These are phyloP conservation scores for Tetrahymena malaccensis DNA, from an alignment of 73 alveolate species.

Conservation along the genomic window DNA sequence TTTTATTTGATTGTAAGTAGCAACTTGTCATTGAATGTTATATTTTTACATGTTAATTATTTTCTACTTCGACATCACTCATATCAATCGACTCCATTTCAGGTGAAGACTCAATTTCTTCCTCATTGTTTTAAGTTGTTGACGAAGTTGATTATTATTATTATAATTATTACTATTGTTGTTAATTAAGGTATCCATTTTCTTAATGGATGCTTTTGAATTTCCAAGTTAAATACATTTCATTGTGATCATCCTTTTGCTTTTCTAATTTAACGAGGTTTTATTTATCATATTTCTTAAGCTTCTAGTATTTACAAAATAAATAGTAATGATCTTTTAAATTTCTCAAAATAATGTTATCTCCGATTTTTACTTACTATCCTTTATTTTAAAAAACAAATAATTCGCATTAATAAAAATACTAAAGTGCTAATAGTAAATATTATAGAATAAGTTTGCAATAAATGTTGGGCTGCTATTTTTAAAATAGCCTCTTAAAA, in stretches of 20 bases:
- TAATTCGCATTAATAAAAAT: background rate
- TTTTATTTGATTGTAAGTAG: background rate
- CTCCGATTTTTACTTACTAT: background rate
- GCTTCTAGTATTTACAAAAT: background rate
- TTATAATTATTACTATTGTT: background rate
- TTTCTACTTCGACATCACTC: background rate
- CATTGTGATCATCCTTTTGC: background rate
- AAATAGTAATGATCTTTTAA: background rate
- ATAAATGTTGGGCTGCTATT: too few species aligned
- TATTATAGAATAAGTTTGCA: too few species aligned
- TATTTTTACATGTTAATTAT: background rate
- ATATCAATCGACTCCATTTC: background rate
- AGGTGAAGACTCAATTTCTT: background rate
- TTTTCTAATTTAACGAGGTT: background rate
- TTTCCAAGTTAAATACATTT: background rate
- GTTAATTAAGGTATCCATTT: background rate
- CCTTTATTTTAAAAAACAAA: background rate
- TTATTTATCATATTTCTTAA: background rate
- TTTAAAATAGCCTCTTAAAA: too few species aligned
- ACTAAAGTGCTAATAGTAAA: too few species aligned
- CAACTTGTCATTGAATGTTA: background rate
- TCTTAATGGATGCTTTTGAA: background rate
- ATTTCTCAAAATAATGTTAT: background rate
- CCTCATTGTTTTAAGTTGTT: background rate
- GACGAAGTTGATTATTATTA: background rate